phyloP scores from a whole-genome alignment of 768 basidiomycete genomes.

The Calocybe gangraenosa region DNA sequence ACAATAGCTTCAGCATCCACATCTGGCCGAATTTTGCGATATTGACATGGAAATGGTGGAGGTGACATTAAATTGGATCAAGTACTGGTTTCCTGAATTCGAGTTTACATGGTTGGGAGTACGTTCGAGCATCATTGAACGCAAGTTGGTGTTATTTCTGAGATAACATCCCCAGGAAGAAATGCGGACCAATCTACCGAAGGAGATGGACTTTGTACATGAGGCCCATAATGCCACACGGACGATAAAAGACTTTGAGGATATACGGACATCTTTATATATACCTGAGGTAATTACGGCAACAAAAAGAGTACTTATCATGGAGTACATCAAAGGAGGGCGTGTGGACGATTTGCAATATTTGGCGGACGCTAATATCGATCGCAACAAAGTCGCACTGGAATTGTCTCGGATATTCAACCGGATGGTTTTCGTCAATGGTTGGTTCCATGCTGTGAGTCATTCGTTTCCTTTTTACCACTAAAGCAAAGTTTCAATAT shows the following conservation, averaged over 20 bases:
- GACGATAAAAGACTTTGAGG: constrained; percentile 63
- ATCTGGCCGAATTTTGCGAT: constrained; percentile 85
- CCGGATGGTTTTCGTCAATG: constrained; percentile 94
- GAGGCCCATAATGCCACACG: constrained; percentile 86
- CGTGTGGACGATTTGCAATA: constrained; percentile 86
- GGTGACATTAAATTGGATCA: constrained; percentile 76
- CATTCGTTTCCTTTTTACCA: neutral
- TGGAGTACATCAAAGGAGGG: constrained; percentile 92
- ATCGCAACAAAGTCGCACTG: constrained; percentile 89
- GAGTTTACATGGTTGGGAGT: constrained; percentile 89
- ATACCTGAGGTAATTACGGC: constrained; percentile 81
- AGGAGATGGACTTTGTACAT: constrained; percentile 88
- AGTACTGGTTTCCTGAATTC: constrained; percentile 92
- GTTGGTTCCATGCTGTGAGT: constrained; percentile 81
- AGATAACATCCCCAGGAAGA: constrained; percentile 64
- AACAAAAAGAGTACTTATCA: constrained; percentile 81
- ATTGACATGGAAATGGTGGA: constrained; percentile 89
- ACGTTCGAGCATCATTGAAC: constrained; percentile 20
- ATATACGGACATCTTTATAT: constrained; percentile 76
- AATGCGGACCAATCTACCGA: constrained; percentile 88
- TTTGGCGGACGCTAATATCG: constrained; percentile 76
- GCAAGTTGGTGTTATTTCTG: constrained; percentile 18
- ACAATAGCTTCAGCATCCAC: constrained; percentile 84
- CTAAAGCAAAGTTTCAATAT: constrained; percentile 5
- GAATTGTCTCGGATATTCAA: constrained; percentile 90